Conservation (phyloP, 164 flowering plant genomes). For the Aristolochia californica region DNA sequence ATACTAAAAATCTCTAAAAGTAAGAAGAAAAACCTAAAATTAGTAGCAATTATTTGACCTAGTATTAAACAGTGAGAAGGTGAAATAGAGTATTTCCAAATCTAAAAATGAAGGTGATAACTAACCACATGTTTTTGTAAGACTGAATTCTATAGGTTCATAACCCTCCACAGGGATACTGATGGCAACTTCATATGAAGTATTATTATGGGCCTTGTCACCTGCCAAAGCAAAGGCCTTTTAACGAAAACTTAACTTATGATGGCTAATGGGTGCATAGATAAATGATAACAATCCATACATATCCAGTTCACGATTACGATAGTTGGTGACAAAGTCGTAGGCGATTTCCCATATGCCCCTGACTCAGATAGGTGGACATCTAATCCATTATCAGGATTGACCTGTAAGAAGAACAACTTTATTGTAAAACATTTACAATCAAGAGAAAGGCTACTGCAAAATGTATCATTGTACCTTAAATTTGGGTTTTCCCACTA, state of each 20-base stretch:
- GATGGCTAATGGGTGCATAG: not conserved
- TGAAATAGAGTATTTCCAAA: not conserved
- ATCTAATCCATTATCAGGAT: constrained; percentile 60
- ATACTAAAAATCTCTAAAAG: too few species aligned
- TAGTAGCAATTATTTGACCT: too few species aligned
- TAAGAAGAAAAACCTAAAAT: not conserved
- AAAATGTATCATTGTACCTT: constrained; percentile 33
- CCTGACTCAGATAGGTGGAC: constrained; percentile 64
- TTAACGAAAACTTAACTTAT: constrained; percentile 8
- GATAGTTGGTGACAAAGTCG: constrained; percentile 76
- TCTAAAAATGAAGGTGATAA: not conserved
- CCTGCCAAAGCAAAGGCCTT: constrained; percentile 35
- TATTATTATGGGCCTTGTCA: constrained; percentile 41
- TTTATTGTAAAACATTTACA: not conserved
- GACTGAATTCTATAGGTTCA: constrained; percentile 66
- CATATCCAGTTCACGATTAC: constrained; percentile 76
- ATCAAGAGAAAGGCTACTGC: not conserved
- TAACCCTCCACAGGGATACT: constrained; percentile 74
- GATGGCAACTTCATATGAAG: constrained; percentile 70
- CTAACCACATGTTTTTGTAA: constrained; percentile 84
- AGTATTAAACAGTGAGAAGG: not conserved
- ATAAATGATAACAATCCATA: constrained; percentile 16
- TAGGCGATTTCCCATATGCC: constrained; percentile 57
- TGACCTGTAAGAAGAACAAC: constrained; percentile 31
- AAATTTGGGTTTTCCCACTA: constrained; percentile 57